Conservation (phyloP, 495 filamentous ascomycete species). For the Cetradonia linearis region DNA sequence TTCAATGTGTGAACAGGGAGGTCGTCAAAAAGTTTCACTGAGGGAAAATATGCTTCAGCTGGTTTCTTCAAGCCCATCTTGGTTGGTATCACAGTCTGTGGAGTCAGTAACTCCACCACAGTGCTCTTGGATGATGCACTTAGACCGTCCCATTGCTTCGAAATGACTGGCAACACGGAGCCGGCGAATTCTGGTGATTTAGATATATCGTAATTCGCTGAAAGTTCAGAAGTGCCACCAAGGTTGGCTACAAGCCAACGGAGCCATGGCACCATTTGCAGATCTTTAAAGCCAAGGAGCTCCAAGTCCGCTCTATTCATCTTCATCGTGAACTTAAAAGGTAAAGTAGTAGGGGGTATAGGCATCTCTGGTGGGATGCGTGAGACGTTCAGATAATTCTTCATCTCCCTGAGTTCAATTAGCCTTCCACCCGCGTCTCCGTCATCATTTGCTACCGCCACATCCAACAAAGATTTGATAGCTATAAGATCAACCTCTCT, state of each 20-base stretch:
- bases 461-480: conserved; percentile 58
- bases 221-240: conserved; percentile 36
- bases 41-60: conserved; percentile 80
- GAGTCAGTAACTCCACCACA: conserved; percentile 50
- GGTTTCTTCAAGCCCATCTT: conserved; percentile 84
- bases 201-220: conserved; percentile 51
- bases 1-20: conserved; percentile 70
- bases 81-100: conserved; percentile 74
- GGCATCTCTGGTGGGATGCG: conserved; percentile 76
- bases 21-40: conserved; percentile 87
- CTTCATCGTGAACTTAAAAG: conserved; percentile 63
- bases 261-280: conserved; percentile 76
- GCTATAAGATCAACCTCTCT: conserved; percentile 56
- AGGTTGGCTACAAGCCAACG: conserved; percentile 60
- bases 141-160: conserved; percentile 77
- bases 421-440: conserved; percentile 55
- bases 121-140: conserved; percentile 53
- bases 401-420: conserved; percentile 65
- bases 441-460: conserved; percentile 68
- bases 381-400: conserved; percentile 58
- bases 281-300: conserved; percentile 69
- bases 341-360: conserved; percentile 69
- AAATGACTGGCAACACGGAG: conserved; percentile 67
- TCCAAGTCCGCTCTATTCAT: conserved; percentile 55
- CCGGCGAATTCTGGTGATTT: conserved; percentile 63